phyloP scores from a whole-genome alignment of 176 grass and related monocot genomes.

The Lolium perenne region DNA sequence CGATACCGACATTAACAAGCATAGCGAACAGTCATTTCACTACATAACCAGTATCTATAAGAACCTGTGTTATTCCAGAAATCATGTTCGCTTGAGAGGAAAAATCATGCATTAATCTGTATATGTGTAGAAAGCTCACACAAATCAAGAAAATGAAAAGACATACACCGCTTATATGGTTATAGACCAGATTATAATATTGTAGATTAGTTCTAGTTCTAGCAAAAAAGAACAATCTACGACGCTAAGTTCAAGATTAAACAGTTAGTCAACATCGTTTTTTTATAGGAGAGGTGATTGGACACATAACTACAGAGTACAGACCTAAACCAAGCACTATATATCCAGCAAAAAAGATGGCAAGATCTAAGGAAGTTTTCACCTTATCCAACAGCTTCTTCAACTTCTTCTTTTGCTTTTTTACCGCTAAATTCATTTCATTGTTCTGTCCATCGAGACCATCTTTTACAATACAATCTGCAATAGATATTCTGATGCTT shows the following conservation, averaged over 20 bases:
- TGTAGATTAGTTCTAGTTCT: not conserved
- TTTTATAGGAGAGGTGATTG: not conserved
- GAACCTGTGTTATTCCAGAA: not conserved
- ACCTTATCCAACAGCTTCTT: conserved; percentile 81
- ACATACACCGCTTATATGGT: not conserved
- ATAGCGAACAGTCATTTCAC: conserved; percentile 4
- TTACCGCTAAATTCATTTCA: conserved; percentile 59
- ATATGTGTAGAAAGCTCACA: not conserved
- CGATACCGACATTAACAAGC: not conserved
- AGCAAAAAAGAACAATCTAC: not conserved
- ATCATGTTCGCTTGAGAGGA: not conserved
- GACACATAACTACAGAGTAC: conserved; percentile 1
- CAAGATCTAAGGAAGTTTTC: not conserved
- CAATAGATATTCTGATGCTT: conserved; percentile 18
- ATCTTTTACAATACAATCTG: conserved; percentile 53
- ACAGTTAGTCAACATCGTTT: not conserved
- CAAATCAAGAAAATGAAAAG: not conserved
- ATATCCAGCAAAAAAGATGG: not conserved
- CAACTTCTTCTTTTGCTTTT: conserved; percentile 74
- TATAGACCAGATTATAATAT: not conserved
- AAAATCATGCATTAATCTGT: not conserved
- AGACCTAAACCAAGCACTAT: conserved; percentile 6
- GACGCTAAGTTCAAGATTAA: not conserved
- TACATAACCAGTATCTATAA: not conserved
- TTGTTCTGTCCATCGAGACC: conserved; percentile 58